Evolutionary conservation across 2,329 filamentous ascomycete genomes (phyloP), one percentile per base, ranked within the genome.

Genomic region (Fusarium burgessii): DNA sequence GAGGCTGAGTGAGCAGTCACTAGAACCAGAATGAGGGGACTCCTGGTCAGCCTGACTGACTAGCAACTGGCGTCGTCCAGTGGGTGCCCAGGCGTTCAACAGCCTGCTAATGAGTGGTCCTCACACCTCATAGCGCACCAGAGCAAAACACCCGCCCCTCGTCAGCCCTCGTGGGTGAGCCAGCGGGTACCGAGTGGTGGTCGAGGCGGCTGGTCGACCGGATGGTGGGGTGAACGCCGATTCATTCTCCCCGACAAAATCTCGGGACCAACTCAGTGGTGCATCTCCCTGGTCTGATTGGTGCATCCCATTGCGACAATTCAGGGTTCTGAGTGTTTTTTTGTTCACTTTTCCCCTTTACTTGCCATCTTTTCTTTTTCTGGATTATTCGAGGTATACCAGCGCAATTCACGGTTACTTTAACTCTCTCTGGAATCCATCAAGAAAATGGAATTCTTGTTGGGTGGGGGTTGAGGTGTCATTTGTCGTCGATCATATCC

Each of bases 241-340:
- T 65, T 70, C 70, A 68, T 58, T 60, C 58, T 74, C 65, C 62
- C 73, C 74, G 74, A 75, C 74, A 75, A 76, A 76, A 73, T 70
- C 72, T 76, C 74, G 74, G 70, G 69, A 76, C 62, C 61, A 68
- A 71, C 63, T 73, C 67, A 62, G 73, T 73, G 68, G 70, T 73
- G 66, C 52, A 71, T 68, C 55, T 49, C 32, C 35, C 25, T 40
- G 25, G 29, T 46, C 59, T 74, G 67, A 74, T 76, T 76, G 74
- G 71, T 55, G 58, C 43, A 20, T 40, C 45, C 29, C 56, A 38
- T 56, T 56, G 40, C 66, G 47, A 55, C 35, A 59, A 52, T 45
- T 68, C 66, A 71, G 71, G 62, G 62, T 71, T 58, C 46, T 62
- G 61, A 59, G 68, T 64, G 47, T 54, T 66, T 74, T 70, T 71